Percentiles rank a stretch among this genome's conserved stretches.
Conservation (phyloP, 495 filamentous ascomycete species). For the Niebla homalea region DNA sequence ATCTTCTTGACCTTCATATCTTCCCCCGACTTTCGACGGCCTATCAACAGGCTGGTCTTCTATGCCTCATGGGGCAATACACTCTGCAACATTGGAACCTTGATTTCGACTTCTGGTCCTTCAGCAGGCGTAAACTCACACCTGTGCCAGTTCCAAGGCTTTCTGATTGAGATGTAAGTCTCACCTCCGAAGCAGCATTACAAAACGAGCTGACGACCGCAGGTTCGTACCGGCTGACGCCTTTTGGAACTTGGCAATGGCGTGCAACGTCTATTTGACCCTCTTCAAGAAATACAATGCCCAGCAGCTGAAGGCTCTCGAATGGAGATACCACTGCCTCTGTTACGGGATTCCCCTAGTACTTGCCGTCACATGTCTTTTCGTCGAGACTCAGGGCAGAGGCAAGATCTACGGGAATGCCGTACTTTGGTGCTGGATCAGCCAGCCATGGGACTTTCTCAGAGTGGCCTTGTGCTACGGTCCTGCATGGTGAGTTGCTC, state of each 20-base stretch:
- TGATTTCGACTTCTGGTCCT: constrained; percentile 51
- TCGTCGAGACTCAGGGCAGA: constrained; percentile 36
- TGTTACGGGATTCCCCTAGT: constrained; percentile 70
- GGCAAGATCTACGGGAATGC: constrained; percentile 64
- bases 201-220: constrained; percentile 1
- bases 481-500: constrained; percentile 54
- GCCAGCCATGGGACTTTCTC: constrained; percentile 51
- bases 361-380: constrained; percentile 53
- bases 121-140: constrained; percentile 28
- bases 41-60: constrained; percentile 77
- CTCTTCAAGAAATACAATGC: constrained; percentile 70
- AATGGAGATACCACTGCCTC: constrained; percentile 54
- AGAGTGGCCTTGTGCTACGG: constrained; percentile 71
- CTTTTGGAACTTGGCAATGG: constrained; percentile 75
- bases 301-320: constrained; percentile 50
- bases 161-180: constrained; percentile 59
- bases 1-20: constrained; percentile 59
- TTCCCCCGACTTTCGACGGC: constrained; percentile 54
- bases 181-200: not conserved
- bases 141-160: constrained; percentile 67
- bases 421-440: constrained; percentile 77
- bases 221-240: constrained; percentile 76
- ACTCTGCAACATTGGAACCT: constrained; percentile 64
- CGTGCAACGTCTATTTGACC: constrained; percentile 75
- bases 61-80: constrained; percentile 79